A percentile compares a stretch with the other conserved stretches of the same genome.
Conservation (phyloP, 2,329 filamentous ascomycete genomes). For the Fusarium sp. region DNA sequence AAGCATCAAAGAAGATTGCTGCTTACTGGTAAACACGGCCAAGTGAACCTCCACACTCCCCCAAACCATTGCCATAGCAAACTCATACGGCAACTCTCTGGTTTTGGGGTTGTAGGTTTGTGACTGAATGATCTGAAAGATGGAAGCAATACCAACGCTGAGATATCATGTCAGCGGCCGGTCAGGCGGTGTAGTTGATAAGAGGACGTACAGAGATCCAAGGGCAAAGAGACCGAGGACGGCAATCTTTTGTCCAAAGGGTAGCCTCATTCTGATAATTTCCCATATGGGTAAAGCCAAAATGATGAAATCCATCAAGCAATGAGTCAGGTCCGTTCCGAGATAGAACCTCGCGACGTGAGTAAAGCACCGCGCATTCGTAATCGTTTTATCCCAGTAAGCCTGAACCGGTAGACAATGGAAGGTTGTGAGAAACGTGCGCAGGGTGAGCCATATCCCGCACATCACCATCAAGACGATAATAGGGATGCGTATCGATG, state of each 20-base stretch:
- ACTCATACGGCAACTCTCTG: slow-evolving; percentile 27
- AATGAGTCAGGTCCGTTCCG: slow-evolving; percentile 29
- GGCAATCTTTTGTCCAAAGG: slow-evolving; percentile 27
- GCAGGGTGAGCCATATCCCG: slow-evolving; percentile 44
- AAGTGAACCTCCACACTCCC: slow-evolving; percentile 27
- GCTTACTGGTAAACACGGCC: slow-evolving; percentile 29
- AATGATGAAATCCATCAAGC: slow-evolving; percentile 31
- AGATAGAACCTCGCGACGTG: slow-evolving; percentile 23
- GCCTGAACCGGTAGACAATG: slow-evolving; percentile 33
- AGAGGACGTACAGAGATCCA: slow-evolving; percentile 18
- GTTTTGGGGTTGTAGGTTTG: slow-evolving; percentile 21
- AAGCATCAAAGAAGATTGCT: not conserved
- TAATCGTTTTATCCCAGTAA: slow-evolving; percentile 29
- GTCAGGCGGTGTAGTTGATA: accelerated
- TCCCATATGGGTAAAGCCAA: slow-evolving; percentile 22
- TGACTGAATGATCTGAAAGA: slow-evolving; percentile 29
- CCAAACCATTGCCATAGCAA: slow-evolving; percentile 32
- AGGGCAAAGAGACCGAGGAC: slow-evolving; percentile 27
- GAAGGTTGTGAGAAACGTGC: slow-evolving; percentile 35
- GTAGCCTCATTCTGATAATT: slow-evolving; percentile 21
- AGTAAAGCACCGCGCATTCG: slow-evolving; percentile 8
- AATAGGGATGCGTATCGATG: slow-evolving; percentile 44
- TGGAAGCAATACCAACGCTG: slow-evolving; percentile 28
- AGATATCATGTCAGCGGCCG: not conserved
- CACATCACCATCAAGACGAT: slow-evolving; percentile 38